Conservation (phyloP, 1,284 basidiomycete genomes). For the Tilletia indica region DNA sequence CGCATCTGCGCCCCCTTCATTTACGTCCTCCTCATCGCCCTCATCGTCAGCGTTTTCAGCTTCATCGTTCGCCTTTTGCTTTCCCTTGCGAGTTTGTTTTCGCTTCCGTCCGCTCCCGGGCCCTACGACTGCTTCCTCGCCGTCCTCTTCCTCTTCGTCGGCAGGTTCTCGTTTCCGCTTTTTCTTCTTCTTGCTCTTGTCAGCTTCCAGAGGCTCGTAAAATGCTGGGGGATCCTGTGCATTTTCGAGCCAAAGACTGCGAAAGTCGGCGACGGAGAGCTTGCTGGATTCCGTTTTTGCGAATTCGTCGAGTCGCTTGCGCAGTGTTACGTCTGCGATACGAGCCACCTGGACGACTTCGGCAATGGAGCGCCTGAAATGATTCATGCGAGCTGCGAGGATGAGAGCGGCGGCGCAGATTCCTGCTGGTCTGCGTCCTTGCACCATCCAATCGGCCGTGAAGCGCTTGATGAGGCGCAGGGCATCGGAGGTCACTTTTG, state of each 20-base stretch:
- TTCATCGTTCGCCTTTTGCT: conserved; percentile 31
- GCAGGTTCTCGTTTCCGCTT: conserved; percentile 40
- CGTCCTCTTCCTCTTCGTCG: conserved; percentile 23
- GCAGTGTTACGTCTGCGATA: conserved; percentile 89
- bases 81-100: conserved; percentile 44
- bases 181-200: conserved; percentile 46
- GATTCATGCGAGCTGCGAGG: conserved; percentile 96
- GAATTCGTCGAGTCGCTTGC: conserved; percentile 94
- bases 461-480: conserved; percentile 90
- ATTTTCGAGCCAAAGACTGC: conserved; percentile 86
- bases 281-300: conserved; percentile 80
- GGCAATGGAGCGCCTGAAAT: conserved; percentile 85
- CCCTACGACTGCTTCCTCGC: conserved; percentile 4
- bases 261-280: conserved; percentile 85
- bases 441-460: conserved; percentile 95
- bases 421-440: conserved; percentile 89
- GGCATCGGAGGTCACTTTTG: conserved; percentile 87
- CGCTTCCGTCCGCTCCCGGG: background rate
- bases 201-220: conserved; percentile 67
- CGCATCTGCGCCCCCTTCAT: conserved; percentile 16
- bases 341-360: conserved; percentile 95
- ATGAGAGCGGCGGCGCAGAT: conserved; percentile 94
- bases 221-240: conserved; percentile 81
- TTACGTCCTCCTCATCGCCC: conserved; percentile 61
- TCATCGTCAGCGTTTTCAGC: conserved; percentile 32